Evolutionary conservation across 768 basidiomycete genomes (phyloP).

Genomic region (Mycena leptocephala): DNA sequence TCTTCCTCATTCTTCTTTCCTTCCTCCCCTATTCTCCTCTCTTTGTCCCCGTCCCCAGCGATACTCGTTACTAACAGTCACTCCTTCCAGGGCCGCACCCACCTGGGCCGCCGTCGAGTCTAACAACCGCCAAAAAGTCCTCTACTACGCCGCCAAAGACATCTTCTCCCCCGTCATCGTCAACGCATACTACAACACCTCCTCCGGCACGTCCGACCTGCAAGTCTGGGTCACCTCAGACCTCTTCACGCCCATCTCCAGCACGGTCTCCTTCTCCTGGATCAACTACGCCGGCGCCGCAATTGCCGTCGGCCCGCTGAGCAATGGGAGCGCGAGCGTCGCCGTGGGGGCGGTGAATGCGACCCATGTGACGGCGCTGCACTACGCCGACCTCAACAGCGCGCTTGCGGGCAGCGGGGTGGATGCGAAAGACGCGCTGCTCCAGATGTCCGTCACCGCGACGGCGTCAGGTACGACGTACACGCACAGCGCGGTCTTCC

Average conservation of each 20-base stretch:
- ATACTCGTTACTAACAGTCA: neutral
- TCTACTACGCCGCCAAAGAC: constrained; percentile 28
- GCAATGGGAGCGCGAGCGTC: neutral
- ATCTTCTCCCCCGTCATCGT: constrained; percentile 30
- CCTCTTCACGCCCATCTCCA: neutral
- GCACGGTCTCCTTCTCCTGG: constrained; percentile 15
- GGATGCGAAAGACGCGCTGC: constrained; percentile 2
- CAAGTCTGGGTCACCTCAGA: constrained; percentile 31
- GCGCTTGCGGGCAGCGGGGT: neutral
- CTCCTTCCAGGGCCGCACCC: constrained; percentile 20
- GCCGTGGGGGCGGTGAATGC: constrained; percentile 6
- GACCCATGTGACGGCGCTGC: neutral
- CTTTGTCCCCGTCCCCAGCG: neutral
- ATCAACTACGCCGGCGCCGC: constrained; percentile 9
- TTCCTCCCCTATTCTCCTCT: neutral
- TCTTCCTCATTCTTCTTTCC: neutral
- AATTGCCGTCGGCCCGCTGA: neutral
- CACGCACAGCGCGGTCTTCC: constrained; percentile 30
- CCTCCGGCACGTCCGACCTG: neutral
- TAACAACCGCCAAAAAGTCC: constrained; percentile 29
- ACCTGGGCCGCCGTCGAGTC: constrained; percentile 25
- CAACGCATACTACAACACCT: constrained; percentile 26
- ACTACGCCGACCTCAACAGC: neutral
- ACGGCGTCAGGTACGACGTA: neutral
- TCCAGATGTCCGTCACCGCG: constrained; percentile 2